Base-by-base conservation (phyloP, 345 rosid species). In the Euclidium syriacum region DNA sequence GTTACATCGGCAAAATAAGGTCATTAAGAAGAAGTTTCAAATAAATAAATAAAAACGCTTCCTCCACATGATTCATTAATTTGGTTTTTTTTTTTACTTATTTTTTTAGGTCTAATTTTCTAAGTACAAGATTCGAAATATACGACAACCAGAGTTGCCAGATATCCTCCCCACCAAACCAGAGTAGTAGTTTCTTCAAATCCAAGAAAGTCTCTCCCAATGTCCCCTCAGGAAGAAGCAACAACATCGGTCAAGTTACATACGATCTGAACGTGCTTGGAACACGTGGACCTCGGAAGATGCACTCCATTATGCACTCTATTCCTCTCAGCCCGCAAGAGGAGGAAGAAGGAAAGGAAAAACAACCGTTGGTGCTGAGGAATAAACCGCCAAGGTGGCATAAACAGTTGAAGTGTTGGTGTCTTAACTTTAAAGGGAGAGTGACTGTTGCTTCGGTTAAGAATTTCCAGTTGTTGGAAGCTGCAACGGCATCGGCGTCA, bases 331-430 rank as follows among this genome's bases (percentile, higher is more conserved):
- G 86, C 36, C 47, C 53, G 49, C 81, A 85, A 0, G 78, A 74
- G 0, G 88, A 78, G 34, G 30, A 32, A 20, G 20, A 17, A 30
- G 83, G 75, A 7, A 84, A 89, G 58, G 83, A 81, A 25, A 62
- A 75, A 35, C 83, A n/a, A n/a, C n/a, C 95, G 11, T 49, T 84
- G 52, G 33, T 86, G 19, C 86, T 89, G 23, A 65, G 72, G 11
- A 89, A 81, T 63, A 84, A 86, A 69, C 80, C 81, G 7, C 96
- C 96, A 0, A 83, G 95, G 63, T 89, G 95, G 96, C 96, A 83
- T 2, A 86, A 77, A 49, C 87, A 86, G 78, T 58, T 89, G 73
- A 82, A 83, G 47, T 81, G 91, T 49, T 89, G 96, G 96, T 86
- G 96, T 75, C 83, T 89, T 23, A 89, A 89, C 75, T 89, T 89